Base-by-base conservation (phyloP, 345 rosid species). In the Mangifera indica region DNA sequence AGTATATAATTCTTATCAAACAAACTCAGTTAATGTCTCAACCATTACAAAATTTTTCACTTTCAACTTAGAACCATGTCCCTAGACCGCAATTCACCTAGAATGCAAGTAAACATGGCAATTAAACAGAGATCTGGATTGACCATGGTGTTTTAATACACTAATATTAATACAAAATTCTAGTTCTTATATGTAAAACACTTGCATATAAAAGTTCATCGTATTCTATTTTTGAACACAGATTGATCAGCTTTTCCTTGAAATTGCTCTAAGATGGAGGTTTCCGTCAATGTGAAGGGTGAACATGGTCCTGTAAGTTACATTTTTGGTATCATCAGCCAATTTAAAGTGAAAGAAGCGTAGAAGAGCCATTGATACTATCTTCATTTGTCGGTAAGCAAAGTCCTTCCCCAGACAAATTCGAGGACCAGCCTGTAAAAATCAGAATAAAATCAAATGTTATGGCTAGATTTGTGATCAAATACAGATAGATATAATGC, bases 341-440 rank as follows among this genome's bases (percentile, higher is more conserved):
- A 88, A 26, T 58, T 82, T 83, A 77, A 91, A 91, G 46, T 80
- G 77, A 69, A 91, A 88, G 81, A 75, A 87, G 10, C 78, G 85
- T 52, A 91, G 84, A 55, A 91, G 87, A 2, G 87, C 88, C 20
- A 77, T 81, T 1, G 91, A 76, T 3, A 82, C 53, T 64, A 93
- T 93, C 87, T 91, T 91, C 96, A 93, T 89, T 73, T 93, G 92
- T 57, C 87, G 44, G 76, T 80, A 87, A 44, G 96, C 94, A 0
- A 91, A 91, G 60, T 90, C 93, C 58, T 85, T 93, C 7, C 94
- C 92, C 0, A 90, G 79, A 64, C 96, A 90, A 52, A 88, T 85
- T 40, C 94, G 79, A 45, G 97, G 94, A 70, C 97, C 98, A 51
- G 89, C 97, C 98, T 93, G 84, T 32, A 78, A 60, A 55, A 7